phyloP scores from a whole-genome alignment of 1,284 basidiomycete species.

The Chalciporus piperatoides region DNA sequence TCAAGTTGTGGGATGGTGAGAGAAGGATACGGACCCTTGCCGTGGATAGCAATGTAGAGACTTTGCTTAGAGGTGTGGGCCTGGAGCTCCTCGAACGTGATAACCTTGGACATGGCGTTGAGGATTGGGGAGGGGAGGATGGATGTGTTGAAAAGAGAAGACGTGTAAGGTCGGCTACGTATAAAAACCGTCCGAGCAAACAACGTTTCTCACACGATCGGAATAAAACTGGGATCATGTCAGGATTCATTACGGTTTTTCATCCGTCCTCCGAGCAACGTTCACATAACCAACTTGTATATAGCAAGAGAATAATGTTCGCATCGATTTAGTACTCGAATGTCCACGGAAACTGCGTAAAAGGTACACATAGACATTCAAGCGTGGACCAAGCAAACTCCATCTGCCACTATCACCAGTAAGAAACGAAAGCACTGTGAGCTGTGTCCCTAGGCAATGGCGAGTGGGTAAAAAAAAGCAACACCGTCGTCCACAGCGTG shows the following conservation, averaged over 20 bases:
- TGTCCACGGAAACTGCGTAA: slow-evolving; percentile 43
- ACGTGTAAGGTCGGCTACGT: slow-evolving; percentile 14
- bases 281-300: not conserved
- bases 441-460: slow-evolving; percentile 70
- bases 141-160: slow-evolving; percentile 22
- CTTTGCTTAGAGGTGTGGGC: slow-evolving; percentile 69
- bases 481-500: not conserved
- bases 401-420: slow-evolving; percentile 64
- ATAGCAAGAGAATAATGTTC: slow-evolving; percentile 37
- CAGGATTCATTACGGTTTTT: not conserved
- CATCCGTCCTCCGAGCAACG: not conserved
- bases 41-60: slow-evolving; percentile 77
- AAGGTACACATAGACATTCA: slow-evolving; percentile 47
- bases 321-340: slow-evolving; percentile 70
- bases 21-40: slow-evolving; percentile 60
- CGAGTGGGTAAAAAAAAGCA: slow-evolving; percentile 42
- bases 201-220: slow-evolving; percentile 28
- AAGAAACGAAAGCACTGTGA: slow-evolving; percentile 65
- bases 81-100: slow-evolving; percentile 75
- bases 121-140: slow-evolving; percentile 17
- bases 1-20: slow-evolving; percentile 28
- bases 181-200: slow-evolving; percentile 22
- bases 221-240: not conserved
- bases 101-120: slow-evolving; percentile 46
- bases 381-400: slow-evolving; percentile 61